Conservation (phyloP, 768 basidiomycete genomes). For the Macrolepiota fuliginosa region DNA sequence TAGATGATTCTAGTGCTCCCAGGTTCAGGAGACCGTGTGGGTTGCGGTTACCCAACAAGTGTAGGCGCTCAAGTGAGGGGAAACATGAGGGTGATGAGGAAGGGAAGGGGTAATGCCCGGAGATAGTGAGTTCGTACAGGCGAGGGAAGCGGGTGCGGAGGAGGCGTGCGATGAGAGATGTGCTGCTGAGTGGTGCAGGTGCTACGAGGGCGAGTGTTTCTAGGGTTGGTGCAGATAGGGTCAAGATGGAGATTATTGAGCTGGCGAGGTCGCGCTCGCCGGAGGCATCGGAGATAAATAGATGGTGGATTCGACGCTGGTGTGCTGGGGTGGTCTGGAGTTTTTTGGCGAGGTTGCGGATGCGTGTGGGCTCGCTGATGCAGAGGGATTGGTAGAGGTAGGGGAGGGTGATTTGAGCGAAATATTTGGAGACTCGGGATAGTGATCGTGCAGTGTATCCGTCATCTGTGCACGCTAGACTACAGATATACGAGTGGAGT, state of each 20-base stretch:
- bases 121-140: slow-evolving; percentile 38
- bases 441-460: slow-evolving; percentile 35
- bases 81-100: slow-evolving; percentile 25
- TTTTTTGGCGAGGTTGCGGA: slow-evolving; percentile 24
- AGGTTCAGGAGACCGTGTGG: slow-evolving; percentile 44
- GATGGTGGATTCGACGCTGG: slow-evolving; percentile 37
- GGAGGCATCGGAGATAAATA: slow-evolving; percentile 39
- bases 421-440: slow-evolving; percentile 37
- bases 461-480: slow-evolving; percentile 39
- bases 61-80: slow-evolving; percentile 39
- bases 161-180: slow-evolving; percentile 37
- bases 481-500: slow-evolving; percentile 42
- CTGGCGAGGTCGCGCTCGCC: slow-evolving; percentile 6
- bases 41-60: slow-evolving; percentile 48
- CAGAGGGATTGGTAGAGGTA: slow-evolving; percentile 40
- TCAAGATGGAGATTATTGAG: slow-evolving; percentile 28
- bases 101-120: slow-evolving; percentile 51
- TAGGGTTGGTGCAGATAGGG: slow-evolving; percentile 37
- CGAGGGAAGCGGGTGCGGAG: slow-evolving; percentile 40
- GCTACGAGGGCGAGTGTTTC: slow-evolving; percentile 38
- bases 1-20: slow-evolving; percentile 34
- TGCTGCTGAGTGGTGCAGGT: slow-evolving; percentile 31
- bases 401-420: slow-evolving; percentile 33
- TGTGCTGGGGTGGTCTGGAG: slow-evolving; percentile 33
- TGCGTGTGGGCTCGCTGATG: slow-evolving; percentile 26